Conservation (phyloP, 2,329 filamentous ascomycete species). For the Calonectria crousiana region DNA sequence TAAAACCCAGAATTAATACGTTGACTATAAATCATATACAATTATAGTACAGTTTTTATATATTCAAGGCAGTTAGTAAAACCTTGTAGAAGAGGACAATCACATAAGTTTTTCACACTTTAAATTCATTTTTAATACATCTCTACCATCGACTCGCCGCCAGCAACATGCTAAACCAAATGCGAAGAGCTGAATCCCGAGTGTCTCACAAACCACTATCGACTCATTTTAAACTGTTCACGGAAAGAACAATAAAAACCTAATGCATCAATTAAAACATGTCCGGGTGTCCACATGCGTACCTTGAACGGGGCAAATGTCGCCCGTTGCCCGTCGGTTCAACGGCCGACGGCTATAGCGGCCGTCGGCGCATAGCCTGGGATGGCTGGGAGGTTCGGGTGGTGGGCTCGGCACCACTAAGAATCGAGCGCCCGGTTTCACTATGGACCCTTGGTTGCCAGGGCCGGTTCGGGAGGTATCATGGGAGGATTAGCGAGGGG, state of each 20-base stretch:
- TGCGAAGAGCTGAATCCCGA: neutral
- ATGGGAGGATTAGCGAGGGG: slow-evolving; percentile 15
- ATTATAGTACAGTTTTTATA: too few relatives aligned
- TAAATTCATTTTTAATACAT: too few relatives aligned
- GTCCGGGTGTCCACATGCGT: slow-evolving; percentile 12
- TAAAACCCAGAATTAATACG: too few relatives aligned
- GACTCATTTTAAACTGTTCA: neutral
- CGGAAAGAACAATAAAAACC: neutral
- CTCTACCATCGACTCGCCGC: too few relatives aligned
- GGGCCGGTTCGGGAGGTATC: slow-evolving; percentile 23
- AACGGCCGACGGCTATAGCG: slow-evolving; percentile 23
- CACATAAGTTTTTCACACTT: too few relatives aligned
- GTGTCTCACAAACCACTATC: neutral
- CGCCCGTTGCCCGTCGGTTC: neutral
- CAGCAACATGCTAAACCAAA: neutral
- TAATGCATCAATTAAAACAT: neutral
- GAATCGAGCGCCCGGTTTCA: slow-evolving; percentile 32
- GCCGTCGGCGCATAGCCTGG: slow-evolving; percentile 29
- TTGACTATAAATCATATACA: too few relatives aligned
- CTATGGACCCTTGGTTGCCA: slow-evolving; percentile 26
- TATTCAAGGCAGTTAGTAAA: too few relatives aligned
- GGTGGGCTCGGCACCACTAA: neutral
- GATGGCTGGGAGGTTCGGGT: slow-evolving; percentile 33
- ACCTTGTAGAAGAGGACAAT: too few relatives aligned
- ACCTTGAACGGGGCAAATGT: slow-evolving; percentile 12